Evolutionary conservation across 345 rosid species (phyloP), one percentile per base, ranked within the genome.

Genomic region (Eucalyptus sp.): DNA sequence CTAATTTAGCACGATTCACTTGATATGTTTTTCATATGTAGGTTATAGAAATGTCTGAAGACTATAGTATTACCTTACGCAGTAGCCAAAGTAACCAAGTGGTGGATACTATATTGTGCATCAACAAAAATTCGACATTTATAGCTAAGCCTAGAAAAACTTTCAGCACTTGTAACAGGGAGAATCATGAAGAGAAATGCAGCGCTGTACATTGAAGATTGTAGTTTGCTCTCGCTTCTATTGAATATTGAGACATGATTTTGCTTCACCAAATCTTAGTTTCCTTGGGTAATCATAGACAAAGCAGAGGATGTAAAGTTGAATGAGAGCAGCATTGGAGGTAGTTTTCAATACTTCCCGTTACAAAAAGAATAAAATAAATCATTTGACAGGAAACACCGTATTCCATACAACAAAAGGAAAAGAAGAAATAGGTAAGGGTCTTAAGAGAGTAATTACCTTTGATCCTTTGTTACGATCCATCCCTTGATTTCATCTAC

Each of bases 391-490:
- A 5, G 7, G 66, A 12, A 6, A 62, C 18, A 16, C 17, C 3
- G 0, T n/a, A 64, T 7, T 1, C 16, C 37, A 64, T 14, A n/a
- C 5, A 4, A n/a, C 33, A 62, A 29, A 62, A 27, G 0, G 25
- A 54, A 8, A 29, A 6, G 4, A 31, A 15, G 6, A 64, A 64
- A 15, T 2, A 31, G 76, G 11, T 4, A 66, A 2, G 9, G 0
- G 2, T n/a, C 41, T 64, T 15, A 7, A n/a, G 2, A n/a, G 20
- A 66, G 41, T 64, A 64, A 1, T 66, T 31, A 31, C 79, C 79
- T 1, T 7, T 31, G 0, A 5, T 31, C 41, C 6, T 2, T 2
- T 31, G 1, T 15, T 0, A n/a, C 11, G 0, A 0, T 8, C 79
- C 79, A 8, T 31, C 79, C 79, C 41, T n/a, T 66, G 2, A 66